Evolutionary conservation across 2,329 filamentous ascomycete species (phyloP).

Genomic region (Calonectria henricotiae): DNA sequence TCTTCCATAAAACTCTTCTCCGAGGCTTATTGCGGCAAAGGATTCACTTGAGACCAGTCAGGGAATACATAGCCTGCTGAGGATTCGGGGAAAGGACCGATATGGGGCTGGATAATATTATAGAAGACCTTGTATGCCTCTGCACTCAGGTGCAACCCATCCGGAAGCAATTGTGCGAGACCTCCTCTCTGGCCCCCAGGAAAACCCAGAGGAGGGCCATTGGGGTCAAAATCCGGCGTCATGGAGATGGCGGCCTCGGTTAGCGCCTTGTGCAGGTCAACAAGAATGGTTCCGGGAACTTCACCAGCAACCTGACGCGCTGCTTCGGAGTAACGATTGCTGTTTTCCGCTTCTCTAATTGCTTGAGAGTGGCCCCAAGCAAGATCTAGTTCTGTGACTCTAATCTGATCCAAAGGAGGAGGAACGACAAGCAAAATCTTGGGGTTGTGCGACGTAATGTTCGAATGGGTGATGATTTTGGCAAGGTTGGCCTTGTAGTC

Average conservation of each 20-base stretch:
- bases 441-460: slow-evolving; percentile 10
- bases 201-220: not conserved
- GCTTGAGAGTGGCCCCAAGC: slow-evolving; percentile 8
- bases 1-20: no score
- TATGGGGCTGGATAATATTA: not conserved
- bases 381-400: not conserved
- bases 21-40: not conserved
- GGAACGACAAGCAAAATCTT: slow-evolving; percentile 12
- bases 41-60: slow-evolving; percentile 3
- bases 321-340: slow-evolving; percentile 13
- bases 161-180: not conserved
- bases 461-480: slow-evolving; percentile 15
- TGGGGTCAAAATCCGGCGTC: slow-evolving; percentile 11
- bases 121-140: slow-evolving; percentile 11
- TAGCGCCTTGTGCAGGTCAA: not conserved
- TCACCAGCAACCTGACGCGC: not conserved
- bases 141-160: not conserved
- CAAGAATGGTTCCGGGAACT: slow-evolving; percentile 8
- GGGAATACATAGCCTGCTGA: not conserved
- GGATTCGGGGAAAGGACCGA: not conserved
- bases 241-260: not conserved
- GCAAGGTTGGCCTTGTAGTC: slow-evolving; percentile 8
- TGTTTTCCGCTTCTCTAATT: not conserved
- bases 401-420: slow-evolving; percentile 5
- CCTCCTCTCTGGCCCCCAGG: not conserved